Evolutionary conservation across 129 eudicot species (phyloP).

Genomic region (Apium graveolens): DNA sequence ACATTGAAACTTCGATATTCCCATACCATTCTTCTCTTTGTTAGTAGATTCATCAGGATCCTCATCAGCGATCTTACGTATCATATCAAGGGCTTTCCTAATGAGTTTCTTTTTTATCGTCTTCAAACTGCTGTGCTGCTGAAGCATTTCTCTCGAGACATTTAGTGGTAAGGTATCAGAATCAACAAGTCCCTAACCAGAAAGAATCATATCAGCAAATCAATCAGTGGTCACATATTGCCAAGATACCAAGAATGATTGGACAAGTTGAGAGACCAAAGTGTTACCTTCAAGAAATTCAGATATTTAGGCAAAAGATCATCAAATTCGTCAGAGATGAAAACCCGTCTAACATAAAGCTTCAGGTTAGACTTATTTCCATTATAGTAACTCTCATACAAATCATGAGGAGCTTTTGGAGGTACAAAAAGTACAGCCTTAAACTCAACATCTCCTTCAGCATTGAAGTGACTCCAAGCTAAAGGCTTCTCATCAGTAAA

Average conservation of each 20-base stretch:
- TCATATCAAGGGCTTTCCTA: slow-evolving; percentile 98
- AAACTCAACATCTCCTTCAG: slow-evolving; percentile 99
- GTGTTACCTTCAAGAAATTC: slow-evolving; percentile 71
- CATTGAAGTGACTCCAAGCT: slow-evolving; percentile 88
- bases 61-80: slow-evolving; percentile 91
- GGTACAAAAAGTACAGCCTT: slow-evolving; percentile 96
- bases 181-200: slow-evolving; percentile 88
- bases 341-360: slow-evolving; percentile 89
- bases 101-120: slow-evolving; percentile 95
- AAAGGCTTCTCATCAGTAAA: slow-evolving; percentile 90
- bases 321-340: slow-evolving; percentile 93
- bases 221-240: not conserved
- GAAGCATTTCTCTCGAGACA: slow-evolving; percentile 99
- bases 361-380: slow-evolving; percentile 79
- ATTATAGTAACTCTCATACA: slow-evolving; percentile 93
- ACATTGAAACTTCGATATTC: not conserved
- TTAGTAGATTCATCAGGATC: slow-evolving; percentile 85
- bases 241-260: not conserved
- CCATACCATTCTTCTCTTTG: slow-evolving; percentile 63
- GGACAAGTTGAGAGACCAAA: not conserved
- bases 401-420: slow-evolving; percentile 92
- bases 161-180: slow-evolving; percentile 91
- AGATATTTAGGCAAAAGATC: slow-evolving; percentile 91
- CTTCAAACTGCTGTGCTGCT: slow-evolving; percentile 87
- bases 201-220: slow-evolving; percentile 13